Conservation (phyloP, 2,329 filamentous ascomycete genomes). For the Cordyceps cicadae region DNA sequence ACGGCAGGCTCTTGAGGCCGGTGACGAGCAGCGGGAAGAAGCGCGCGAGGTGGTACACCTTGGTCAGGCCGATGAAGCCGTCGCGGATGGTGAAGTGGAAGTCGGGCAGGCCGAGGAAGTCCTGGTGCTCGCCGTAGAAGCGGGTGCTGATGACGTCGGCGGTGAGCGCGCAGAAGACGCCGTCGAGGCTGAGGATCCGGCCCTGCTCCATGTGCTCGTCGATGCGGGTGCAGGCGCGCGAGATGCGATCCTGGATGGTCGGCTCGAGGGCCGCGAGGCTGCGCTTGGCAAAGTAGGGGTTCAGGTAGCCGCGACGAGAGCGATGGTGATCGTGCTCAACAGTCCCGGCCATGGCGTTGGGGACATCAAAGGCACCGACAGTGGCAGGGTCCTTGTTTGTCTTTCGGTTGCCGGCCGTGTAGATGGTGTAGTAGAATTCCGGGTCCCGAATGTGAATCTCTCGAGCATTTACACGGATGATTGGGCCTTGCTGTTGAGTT, state of each 20-base stretch:
- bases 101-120: not conserved
- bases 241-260: not conserved
- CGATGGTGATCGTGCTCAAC: constrained; percentile 7
- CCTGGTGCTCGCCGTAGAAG: not conserved
- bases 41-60: not conserved
- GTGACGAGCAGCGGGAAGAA: not conserved
- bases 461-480: constrained; percentile 22
- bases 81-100: not conserved
- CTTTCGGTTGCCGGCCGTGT: constrained; percentile 7
- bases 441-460: constrained; percentile 22
- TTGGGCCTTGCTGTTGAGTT: constrained; percentile 16
- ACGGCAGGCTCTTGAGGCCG: not conserved
- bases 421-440: constrained; percentile 17
- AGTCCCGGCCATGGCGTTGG: not conserved
- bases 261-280: not conserved
- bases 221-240: not conserved
- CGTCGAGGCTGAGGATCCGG: not conserved
- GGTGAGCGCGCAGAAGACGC: constrained; percentile 1
- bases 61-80: not conserved
- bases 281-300: constrained; percentile 14
- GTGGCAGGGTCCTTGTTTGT: constrained; percentile 7
- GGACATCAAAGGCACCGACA: not conserved
- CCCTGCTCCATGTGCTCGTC: not conserved
- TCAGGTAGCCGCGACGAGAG: not conserved
- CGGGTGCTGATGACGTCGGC: constrained; percentile 5